These are phyloP conservation scores for Ceriops zippeliana DNA, from an alignment of 345 rosid species.

Conservation along the genomic window DNA sequence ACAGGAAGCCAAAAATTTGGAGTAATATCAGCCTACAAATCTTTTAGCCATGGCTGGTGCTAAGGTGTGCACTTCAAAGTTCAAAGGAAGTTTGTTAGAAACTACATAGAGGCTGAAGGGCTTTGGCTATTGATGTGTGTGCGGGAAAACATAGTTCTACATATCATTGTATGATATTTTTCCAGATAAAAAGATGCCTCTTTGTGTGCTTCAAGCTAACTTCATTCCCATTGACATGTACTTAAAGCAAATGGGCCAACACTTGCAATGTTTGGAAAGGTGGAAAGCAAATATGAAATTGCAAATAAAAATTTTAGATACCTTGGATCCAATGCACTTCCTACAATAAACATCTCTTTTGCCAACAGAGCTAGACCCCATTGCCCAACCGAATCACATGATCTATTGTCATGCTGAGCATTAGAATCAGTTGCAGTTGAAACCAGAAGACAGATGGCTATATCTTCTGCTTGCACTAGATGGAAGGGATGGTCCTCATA, in stretches of 20 bases:
- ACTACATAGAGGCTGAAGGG: too few relatives aligned
- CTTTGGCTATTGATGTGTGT: too few relatives aligned
- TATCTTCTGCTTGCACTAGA: slow-evolving; percentile 49
- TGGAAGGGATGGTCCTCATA: slow-evolving; percentile 32
- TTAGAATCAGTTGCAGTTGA: slow-evolving; percentile 40
- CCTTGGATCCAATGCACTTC: slow-evolving; percentile 66
- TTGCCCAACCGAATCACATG: slow-evolving; percentile 30
- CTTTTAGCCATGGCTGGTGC: neutral
- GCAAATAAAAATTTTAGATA: slow-evolving; percentile 24
- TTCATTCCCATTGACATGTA: slow-evolving; percentile 7
- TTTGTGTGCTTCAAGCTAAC: slow-evolving; percentile 13
- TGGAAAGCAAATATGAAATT: neutral
- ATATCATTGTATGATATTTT: too few relatives aligned
- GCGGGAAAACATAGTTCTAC: too few relatives aligned
- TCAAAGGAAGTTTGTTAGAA: too few relatives aligned
- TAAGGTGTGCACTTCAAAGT: too few relatives aligned
- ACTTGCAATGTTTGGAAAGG: neutral
- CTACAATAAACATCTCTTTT: slow-evolving; percentile 54
- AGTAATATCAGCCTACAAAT: neutral
- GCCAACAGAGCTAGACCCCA: slow-evolving; percentile 82
- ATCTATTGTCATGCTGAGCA: slow-evolving; percentile 24
- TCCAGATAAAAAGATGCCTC: too few relatives aligned
- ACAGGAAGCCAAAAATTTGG: neutral
- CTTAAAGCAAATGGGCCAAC: neutral
- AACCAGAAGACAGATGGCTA: slow-evolving; percentile 71